Conservation (phyloP, 2,329 filamentous ascomycete species). For the Bimuria novae-zelandiae region DNA sequence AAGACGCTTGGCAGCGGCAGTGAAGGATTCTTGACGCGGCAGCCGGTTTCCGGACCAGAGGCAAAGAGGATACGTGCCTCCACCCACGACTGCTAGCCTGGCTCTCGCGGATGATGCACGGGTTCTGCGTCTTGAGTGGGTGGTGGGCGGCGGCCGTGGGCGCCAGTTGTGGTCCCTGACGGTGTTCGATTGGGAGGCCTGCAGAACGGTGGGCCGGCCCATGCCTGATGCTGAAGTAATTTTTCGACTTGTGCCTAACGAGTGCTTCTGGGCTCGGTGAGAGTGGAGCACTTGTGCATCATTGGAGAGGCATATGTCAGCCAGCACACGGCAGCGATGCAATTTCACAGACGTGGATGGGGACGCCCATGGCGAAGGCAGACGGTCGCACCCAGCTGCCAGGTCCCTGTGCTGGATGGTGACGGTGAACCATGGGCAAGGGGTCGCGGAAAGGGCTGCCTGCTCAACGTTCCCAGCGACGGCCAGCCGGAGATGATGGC, state of each 20-base stretch:
- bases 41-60: constrained; percentile 20
- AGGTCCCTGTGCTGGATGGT: no score
- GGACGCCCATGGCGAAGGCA: neutral
- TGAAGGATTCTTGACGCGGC: constrained; percentile 15
- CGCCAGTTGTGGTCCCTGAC: constrained; percentile 28
- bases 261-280: constrained; percentile 28
- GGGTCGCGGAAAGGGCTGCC: neutral
- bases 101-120: constrained; percentile 28
- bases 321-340: no score
- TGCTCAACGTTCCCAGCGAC: neutral
- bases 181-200: constrained; percentile 23
- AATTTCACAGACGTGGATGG: no score
- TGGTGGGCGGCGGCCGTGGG: constrained; percentile 4
- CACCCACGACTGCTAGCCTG: constrained; percentile 28
- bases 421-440: neutral
- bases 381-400: no score
- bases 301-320: constrained; percentile 17
- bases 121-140: constrained; percentile 4
- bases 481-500: neutral
- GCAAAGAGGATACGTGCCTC: constrained; percentile 13
- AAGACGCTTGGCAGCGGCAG: constrained; percentile 20
- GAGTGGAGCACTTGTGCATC: constrained; percentile 18
- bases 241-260: constrained; percentile 33
- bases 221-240: constrained; percentile 6
- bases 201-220: constrained; percentile 11